Evolutionary conservation across 2,329 filamentous ascomycete species (phyloP).

Genomic region (Metarhizium rileyi): DNA sequence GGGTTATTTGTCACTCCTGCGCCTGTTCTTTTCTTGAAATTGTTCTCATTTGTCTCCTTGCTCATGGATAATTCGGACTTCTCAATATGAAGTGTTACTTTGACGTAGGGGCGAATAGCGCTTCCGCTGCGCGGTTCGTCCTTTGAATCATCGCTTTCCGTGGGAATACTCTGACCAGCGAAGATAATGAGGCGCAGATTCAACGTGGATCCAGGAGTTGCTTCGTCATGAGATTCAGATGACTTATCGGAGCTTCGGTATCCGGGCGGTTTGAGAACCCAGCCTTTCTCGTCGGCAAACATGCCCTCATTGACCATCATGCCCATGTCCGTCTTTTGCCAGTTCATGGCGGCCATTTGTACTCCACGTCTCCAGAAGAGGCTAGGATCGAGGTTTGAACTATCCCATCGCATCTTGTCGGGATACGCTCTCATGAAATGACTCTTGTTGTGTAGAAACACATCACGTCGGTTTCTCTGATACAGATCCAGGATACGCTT

Average conservation of each 20-base stretch:
- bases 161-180: slow-evolving; percentile 60
- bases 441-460: slow-evolving; percentile 80
- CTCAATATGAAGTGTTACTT: slow-evolving; percentile 73
- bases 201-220: slow-evolving; percentile 42
- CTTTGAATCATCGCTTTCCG: slow-evolving; percentile 19
- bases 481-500: slow-evolving; percentile 54
- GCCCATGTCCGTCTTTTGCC: slow-evolving; percentile 87
- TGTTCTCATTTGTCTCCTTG: slow-evolving; percentile 33
- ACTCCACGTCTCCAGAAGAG: slow-evolving; percentile 88
- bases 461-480: slow-evolving; percentile 56
- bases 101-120: slow-evolving; percentile 59
- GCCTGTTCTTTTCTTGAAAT: slow-evolving; percentile 51
- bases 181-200: slow-evolving; percentile 63
- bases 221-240: slow-evolving; percentile 32
- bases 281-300: slow-evolving; percentile 80
- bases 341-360: slow-evolving; percentile 96
- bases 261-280: slow-evolving; percentile 73
- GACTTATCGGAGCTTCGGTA: slow-evolving; percentile 47
- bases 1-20: slow-evolving; percentile 49
- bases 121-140: slow-evolving; percentile 21
- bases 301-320: slow-evolving; percentile 98
- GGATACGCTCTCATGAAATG: slow-evolving; percentile 92
- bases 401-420: slow-evolving; percentile 65
- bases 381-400: slow-evolving; percentile 90
- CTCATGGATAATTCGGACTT: slow-evolving; percentile 30